Evolutionary conservation across 2,329 filamentous ascomycete species (phyloP).

Genomic region (Sporothrix humicola): DNA sequence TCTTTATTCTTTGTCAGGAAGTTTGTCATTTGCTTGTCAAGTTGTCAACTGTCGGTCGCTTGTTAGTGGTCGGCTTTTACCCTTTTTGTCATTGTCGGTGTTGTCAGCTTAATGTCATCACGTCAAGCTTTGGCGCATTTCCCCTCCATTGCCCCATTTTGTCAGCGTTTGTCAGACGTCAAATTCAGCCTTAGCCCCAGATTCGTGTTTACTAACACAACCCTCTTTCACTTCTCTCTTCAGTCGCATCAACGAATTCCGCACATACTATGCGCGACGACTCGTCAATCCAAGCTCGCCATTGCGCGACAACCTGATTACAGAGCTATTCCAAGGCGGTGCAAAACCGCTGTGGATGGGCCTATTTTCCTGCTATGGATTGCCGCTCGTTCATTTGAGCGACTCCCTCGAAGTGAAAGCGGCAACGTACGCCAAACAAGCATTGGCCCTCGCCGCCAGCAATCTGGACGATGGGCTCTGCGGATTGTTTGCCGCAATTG

Average conservation of each 20-base stretch:
- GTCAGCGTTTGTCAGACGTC: conserved; percentile 21
- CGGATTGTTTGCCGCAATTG: neutral
- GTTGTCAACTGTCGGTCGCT: neutral
- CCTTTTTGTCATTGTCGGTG: neutral
- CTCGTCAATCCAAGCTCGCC: conserved; percentile 12
- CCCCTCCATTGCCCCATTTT: neutral
- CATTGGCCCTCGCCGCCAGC: conserved; percentile 15
- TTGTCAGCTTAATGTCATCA: neutral
- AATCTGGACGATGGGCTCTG: neutral
- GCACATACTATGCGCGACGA: conserved; percentile 17
- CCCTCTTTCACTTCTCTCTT: neutral
- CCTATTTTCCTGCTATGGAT: conserved; percentile 20
- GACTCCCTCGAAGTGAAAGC: conserved; percentile 8
- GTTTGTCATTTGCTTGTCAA: no score
- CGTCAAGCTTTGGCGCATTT: no score
- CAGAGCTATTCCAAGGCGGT: conserved; percentile 12
- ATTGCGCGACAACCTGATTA: conserved; percentile 14
- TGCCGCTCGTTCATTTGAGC: conserved; percentile 21
- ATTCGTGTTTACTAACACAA: neutral
- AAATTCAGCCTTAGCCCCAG: neutral
- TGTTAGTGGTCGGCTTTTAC: neutral
- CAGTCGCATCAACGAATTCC: conserved; percentile 24
- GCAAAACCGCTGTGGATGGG: neutral
- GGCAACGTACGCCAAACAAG: conserved; percentile 20
- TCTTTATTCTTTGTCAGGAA: neutral